Conservation (phyloP, 2,329 filamentous ascomycete genomes). For the Amylocarpus encephaloides region DNA sequence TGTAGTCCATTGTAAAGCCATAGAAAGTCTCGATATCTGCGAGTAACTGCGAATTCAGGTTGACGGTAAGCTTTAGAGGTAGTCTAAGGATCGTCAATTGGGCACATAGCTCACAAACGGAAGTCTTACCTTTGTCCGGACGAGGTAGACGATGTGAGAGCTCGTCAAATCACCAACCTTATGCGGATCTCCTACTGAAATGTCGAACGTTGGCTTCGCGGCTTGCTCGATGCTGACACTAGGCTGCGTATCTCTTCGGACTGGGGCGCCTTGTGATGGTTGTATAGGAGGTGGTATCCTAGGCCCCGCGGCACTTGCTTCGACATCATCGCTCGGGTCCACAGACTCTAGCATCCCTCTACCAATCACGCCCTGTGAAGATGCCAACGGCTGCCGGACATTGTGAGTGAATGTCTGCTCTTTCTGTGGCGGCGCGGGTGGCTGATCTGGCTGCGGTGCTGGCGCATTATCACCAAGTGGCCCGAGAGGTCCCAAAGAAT, state of each 20-base stretch:
- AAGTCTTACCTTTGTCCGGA: conserved; percentile 72
- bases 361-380: conserved; percentile 43
- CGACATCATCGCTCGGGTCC: conserved; percentile 63
- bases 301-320: conserved; percentile 41
- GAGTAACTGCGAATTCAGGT: conserved; percentile 85
- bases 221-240: conserved; percentile 91
- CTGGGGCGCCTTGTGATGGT: conserved; percentile 46
- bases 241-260: conserved; percentile 53
- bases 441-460: conserved; percentile 41
- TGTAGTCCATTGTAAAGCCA: conserved; percentile 97
- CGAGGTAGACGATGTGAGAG: conserved; percentile 96
- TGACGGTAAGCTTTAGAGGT: conserved; percentile 94
- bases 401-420: conserved; percentile 57
- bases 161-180: conserved; percentile 96
- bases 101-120: neutral
- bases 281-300: conserved; percentile 62
- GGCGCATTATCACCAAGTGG: conserved; percentile 48
- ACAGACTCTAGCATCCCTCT: conserved; percentile 56
- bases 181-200: conserved; percentile 90
- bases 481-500: conserved; percentile 70
- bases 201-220: conserved; percentile 83
- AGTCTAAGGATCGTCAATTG: conserved; percentile 50
- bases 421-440: conserved; percentile 64
- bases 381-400: conserved; percentile 36
- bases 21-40: conserved; percentile 91